These are phyloP conservation scores for Skeletonema potamos DNA, from an alignment of 108 stramenopile genomes.

Conservation along the genomic window DNA sequence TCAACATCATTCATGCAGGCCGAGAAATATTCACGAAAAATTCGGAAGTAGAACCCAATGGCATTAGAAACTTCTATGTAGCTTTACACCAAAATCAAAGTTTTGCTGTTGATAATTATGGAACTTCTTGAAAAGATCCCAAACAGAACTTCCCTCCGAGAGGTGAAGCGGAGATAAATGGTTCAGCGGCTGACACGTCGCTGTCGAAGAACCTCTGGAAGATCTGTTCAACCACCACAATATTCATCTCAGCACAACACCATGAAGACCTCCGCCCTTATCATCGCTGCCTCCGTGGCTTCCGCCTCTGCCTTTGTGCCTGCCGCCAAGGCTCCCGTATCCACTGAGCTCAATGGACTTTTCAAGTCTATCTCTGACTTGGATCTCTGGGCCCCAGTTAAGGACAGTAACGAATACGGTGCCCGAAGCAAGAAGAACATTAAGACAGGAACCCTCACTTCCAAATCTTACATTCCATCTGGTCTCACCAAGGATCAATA, in stretches of 20 bases:
- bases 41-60: too few species aligned
- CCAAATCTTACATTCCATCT: slow-evolving; percentile 72
- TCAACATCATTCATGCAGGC: too few species aligned
- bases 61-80: too few species aligned
- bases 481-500: slow-evolving; percentile 74
- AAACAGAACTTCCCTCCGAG: too few species aligned
- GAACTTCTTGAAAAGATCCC: too few species aligned
- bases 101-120: too few species aligned
- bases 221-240: too few species aligned
- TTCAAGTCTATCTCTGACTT: slow-evolving; percentile 62
- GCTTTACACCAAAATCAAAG: too few species aligned
- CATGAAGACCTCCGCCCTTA: slow-evolving; percentile 74
- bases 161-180: too few species aligned
- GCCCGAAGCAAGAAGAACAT: slow-evolving; percentile 76
- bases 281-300: slow-evolving; percentile 65
- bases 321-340: slow-evolving; percentile 25
- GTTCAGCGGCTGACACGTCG: too few species aligned
- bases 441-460: slow-evolving; percentile 52
- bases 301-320: slow-evolving; percentile 82
- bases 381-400: slow-evolving; percentile 70
- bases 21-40: too few species aligned
- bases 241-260: neutral
- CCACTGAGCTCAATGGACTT: slow-evolving; percentile 46
- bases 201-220: too few species aligned
- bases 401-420: slow-evolving; percentile 77